A percentile compares a stretch with the other conserved stretches of the same genome.
Evolutionary conservation across 2,329 filamentous ascomycete genomes (phyloP).

Genomic region (Aspergillus tubingensis): DNA sequence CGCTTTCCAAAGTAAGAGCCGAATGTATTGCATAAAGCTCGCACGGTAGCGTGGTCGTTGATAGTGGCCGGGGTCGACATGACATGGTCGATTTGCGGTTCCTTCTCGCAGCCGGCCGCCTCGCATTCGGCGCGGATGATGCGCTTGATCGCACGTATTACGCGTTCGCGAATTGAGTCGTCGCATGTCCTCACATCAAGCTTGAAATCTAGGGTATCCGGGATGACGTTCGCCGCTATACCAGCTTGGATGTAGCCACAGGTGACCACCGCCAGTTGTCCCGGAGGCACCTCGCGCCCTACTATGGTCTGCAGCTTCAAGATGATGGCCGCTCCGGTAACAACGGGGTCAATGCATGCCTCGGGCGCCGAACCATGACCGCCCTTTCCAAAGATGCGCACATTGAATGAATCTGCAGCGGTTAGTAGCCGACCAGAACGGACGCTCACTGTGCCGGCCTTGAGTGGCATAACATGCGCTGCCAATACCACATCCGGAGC

Average conservation of each 20-base stretch:
- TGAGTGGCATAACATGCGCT: conserved; percentile 53
- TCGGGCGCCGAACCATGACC: conserved; percentile 50
- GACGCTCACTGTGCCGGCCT: conserved; percentile 39
- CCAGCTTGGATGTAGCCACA: conserved; percentile 49
- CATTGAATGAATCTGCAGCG: conserved; percentile 39
- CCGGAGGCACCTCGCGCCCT: conserved; percentile 41
- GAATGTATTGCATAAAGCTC: conserved; percentile 49
- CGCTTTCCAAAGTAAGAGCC: conserved; percentile 47
- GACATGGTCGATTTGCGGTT: conserved; percentile 48
- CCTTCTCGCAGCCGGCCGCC: conserved; percentile 49
- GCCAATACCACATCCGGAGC: conserved; percentile 60
- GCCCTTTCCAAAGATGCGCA: conserved; percentile 45
- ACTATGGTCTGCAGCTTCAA: conserved; percentile 45
- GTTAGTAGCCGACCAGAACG: conserved; percentile 37
- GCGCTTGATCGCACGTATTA: conserved; percentile 41
- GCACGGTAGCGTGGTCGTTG: conserved; percentile 53
- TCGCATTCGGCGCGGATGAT: conserved; percentile 57
- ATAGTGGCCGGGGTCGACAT: conserved; percentile 52
- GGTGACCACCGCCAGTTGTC: conserved; percentile 49
- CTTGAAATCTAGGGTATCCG: conserved; percentile 43
- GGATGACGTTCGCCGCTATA: conserved; percentile 49
- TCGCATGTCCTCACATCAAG: conserved; percentile 45
- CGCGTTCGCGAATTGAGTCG: conserved; percentile 32
- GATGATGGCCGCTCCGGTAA: conserved; percentile 48
- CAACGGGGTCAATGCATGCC: conserved; percentile 49